Evolutionary conservation across 345 rosid species (phyloP), one percentile per base, ranked within the genome.

Genomic region (Camelina neglecta): DNA sequence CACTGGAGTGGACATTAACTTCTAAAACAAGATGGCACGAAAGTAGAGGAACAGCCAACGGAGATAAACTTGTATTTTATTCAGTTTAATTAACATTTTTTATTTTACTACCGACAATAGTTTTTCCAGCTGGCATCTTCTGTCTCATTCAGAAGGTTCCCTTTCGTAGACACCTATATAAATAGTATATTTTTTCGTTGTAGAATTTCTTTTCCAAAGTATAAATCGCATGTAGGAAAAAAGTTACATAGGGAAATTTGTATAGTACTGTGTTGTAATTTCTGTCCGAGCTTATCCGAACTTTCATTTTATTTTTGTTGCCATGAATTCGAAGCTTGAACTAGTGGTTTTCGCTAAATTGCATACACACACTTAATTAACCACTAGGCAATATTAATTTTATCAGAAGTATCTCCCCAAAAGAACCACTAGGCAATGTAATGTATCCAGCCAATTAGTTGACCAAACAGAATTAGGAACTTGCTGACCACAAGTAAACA

Each of bases 131-230:
- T 76, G 75, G 75, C 72, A 55, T 56, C 45, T 56, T 55, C 35
- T 70, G 71, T 76, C 80, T 57, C 80, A 23, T 48, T 47, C 60
- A 70, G 75, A 76, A 71, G 75, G 67, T 76, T 76, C 75, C 24
- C 53, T 76, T 70, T 64, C 67, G 11, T 63, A 63, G 60, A 45
- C 60, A 71, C 60, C 71, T 53, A 29, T 23, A 61, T 53, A 42
- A 11, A 20, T 13, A 2, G 11, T 44, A 18, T 18, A 18, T 3
- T 47, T 47, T 24, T 45, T 35, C 7, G 5, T 35, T 38, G 61
- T 54, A 53, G 33, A 41, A 12, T 35, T 24, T 47, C 1, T 39
- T 36, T 16, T 6, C 3, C 7, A 36, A 60, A 60, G 51, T 50
- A 7, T 53, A 21, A 18, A 60, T 50, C 42, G 41, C 59, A 15